Percentiles rank a stretch among this genome's conserved stretches.
Evolutionary conservation across 805 yeast species (phyloP).

Genomic region (Yamadazyma insecticola): DNA sequence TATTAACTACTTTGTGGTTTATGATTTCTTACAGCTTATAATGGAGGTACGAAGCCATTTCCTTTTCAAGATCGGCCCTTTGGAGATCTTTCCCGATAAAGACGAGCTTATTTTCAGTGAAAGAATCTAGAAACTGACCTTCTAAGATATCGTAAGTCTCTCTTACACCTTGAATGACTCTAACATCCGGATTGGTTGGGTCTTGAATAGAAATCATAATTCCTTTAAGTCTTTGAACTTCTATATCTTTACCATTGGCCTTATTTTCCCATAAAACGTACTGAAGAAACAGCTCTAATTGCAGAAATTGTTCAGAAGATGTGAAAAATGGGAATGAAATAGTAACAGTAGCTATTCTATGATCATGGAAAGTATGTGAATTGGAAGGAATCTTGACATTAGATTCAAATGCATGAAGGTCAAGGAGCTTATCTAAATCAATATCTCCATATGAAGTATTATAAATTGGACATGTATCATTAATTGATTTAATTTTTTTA

Average conservation of each 20-base stretch:
- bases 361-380: constrained; percentile 29
- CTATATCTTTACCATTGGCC: constrained; percentile 43
- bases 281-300: constrained; percentile 64
- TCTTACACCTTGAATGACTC: constrained; percentile 86
- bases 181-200: constrained; percentile 24
- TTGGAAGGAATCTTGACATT: constrained; percentile 14
- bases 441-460: constrained; percentile 74
- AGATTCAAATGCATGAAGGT: constrained; percentile 70
- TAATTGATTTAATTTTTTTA: constrained; percentile 48
- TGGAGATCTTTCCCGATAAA: constrained; percentile 67
- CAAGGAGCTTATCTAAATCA: constrained; percentile 60
- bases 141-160: constrained; percentile 81
- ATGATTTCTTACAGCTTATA: too few relatives aligned
- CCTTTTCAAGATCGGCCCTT: constrained; percentile 21
- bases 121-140: constrained; percentile 33
- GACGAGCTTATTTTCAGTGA: constrained; percentile 54
- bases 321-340: constrained; percentile 43
- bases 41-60: too few relatives aligned
- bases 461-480: constrained; percentile 62
- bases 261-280: constrained; percentile 67
- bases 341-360: constrained; percentile 32
- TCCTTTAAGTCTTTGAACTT: constrained; percentile 83
- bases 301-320: constrained; percentile 29
- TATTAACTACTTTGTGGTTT: neutral
- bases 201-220: constrained; percentile 42